Conservation (phyloP, 2,329 filamentous ascomycete genomes). For the Podosphaera aphanis region DNA sequence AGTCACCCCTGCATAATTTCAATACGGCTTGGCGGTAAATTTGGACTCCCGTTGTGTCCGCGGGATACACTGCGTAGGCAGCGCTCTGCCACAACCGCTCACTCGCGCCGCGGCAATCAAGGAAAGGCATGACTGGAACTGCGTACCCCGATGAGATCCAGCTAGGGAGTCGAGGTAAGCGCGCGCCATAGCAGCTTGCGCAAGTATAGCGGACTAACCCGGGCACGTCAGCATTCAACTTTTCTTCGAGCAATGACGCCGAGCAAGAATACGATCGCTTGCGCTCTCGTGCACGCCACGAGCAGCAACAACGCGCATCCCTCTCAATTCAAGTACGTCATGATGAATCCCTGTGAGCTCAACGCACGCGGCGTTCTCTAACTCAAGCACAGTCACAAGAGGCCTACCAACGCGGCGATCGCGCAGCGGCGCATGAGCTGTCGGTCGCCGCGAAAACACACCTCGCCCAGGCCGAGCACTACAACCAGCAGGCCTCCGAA, state of each 20-base stretch:
- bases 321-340: constrained; percentile 47
- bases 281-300: constrained; percentile 57
- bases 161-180: background rate
- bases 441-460: constrained; percentile 71
- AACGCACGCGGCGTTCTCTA: background rate
- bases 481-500: constrained; percentile 77
- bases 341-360: background rate
- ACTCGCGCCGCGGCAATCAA: too few species aligned
- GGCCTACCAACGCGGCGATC: constrained; percentile 67
- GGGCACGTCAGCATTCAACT: constrained; percentile 42
- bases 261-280: constrained; percentile 86
- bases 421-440: constrained; percentile 58
- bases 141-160: too few species aligned
- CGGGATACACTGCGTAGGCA: too few species aligned
- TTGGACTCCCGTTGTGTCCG: too few species aligned
- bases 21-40: too few species aligned
- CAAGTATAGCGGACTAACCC: background rate
- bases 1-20: too few species aligned
- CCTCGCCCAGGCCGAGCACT: constrained; percentile 61
- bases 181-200: background rate
- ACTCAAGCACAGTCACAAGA: constrained; percentile 34
- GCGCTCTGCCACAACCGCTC: too few species aligned
- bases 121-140: too few species aligned
- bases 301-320: constrained; percentile 52
- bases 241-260: constrained; percentile 37